These are phyloP conservation scores for Mycena crocata DNA, from an alignment of 768 basidiomycete genomes.

Conservation along the genomic window DNA sequence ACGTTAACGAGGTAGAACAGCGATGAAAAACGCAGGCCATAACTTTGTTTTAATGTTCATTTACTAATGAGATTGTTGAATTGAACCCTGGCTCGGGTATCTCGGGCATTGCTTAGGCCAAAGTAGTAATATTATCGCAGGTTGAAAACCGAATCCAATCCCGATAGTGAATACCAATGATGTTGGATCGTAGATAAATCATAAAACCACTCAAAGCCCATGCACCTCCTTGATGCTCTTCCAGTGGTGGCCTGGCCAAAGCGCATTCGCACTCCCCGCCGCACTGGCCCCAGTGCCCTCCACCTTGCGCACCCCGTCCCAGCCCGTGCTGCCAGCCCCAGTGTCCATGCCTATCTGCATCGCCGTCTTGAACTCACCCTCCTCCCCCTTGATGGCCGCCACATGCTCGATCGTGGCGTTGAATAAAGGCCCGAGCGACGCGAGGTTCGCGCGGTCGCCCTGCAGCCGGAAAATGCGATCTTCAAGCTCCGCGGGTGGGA, in stretches of 20 bases:
- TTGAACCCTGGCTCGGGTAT: too few species aligned
- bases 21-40: too few species aligned
- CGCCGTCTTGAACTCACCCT: conserved; percentile 8
- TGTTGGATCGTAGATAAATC: too few species aligned
- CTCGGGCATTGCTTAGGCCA: too few species aligned
- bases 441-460: conserved; percentile 46
- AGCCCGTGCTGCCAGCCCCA: conserved; percentile 33
- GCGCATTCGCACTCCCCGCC: conserved; percentile 34
- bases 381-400: conserved; percentile 23
- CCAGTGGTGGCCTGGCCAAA: conserved; percentile 38
- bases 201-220: too few species aligned
- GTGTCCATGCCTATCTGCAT: conserved; percentile 24
- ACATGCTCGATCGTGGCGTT: conserved; percentile 32
- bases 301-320: conserved; percentile 19
- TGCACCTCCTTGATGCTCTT: conserved; percentile 33
- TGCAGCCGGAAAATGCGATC: conserved; percentile 50
- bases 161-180: too few species aligned
- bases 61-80: neutral
- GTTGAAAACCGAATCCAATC: too few species aligned
- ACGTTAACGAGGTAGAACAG: too few species aligned
- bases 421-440: conserved; percentile 40
- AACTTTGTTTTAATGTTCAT: too few species aligned
- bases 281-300: conserved; percentile 26
- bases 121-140: neutral
- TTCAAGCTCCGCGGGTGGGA: conserved; percentile 40